These are phyloP conservation scores for Fusarium anthophilum DNA, from an alignment of 2,329 filamentous ascomycete species.

Conservation along the genomic window DNA sequence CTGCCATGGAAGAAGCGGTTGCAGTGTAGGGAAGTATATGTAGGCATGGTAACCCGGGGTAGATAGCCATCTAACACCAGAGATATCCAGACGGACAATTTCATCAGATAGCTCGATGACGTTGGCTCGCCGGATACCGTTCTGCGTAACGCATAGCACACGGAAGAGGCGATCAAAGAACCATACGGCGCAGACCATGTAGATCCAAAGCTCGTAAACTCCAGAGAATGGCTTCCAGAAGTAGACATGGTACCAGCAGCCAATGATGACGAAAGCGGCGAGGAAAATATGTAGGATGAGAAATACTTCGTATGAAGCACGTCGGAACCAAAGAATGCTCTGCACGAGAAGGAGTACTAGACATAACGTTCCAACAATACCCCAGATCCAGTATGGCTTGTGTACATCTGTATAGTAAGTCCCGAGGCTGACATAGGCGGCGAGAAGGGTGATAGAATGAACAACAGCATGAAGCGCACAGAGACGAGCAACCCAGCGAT, in stretches of 20 bases:
- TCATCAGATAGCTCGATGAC: not conserved
- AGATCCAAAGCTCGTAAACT: not conserved
- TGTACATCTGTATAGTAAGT: not conserved
- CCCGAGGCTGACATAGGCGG: not conserved
- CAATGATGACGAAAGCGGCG: not conserved
- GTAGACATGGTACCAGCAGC: not conserved
- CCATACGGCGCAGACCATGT: not conserved
- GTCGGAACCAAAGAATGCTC: not conserved
- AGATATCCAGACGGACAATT: not conserved
- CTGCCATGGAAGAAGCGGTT: not conserved
- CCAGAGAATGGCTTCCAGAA: not conserved
- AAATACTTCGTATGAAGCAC: not conserved
- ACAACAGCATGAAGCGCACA: not conserved
- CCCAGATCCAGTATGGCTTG: not conserved
- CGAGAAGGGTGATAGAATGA: not conserved
- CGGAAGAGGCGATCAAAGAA: not conserved
- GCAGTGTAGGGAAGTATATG: not conserved
- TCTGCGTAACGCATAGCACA: not conserved
- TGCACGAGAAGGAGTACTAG: accelerated
- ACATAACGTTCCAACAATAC: not conserved
- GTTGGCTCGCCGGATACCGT: accelerated
- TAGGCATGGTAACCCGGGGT: not conserved
- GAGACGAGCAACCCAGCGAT: not conserved
- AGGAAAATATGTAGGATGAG: not conserved
- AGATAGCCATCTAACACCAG: not conserved